Evolutionary conservation across 306 rosid species (phyloP).

Genomic region (Ormosia semicastrata): DNA sequence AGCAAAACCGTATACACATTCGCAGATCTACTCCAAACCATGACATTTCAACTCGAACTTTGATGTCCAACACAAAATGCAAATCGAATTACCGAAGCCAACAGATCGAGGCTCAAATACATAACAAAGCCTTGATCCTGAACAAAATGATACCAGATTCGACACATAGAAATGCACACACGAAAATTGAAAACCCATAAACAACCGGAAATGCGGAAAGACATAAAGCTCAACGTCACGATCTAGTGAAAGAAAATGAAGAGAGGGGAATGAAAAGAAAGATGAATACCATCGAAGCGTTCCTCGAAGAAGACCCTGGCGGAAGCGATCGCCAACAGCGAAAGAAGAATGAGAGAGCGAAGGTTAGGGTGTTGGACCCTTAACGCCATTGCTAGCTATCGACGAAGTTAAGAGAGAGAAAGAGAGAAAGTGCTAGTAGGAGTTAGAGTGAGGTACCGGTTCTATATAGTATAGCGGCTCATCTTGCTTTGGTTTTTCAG

Average conservation of each 20-base stretch:
- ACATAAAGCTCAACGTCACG: neutral
- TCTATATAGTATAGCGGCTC: conserved; percentile 34
- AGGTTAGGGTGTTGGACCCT: conserved; percentile 70
- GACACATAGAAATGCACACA: neutral
- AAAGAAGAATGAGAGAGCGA: conserved; percentile 52
- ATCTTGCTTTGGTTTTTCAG: neutral
- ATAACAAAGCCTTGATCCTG: conserved; percentile 28
- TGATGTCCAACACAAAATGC: neutral
- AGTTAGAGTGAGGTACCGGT: conserved; percentile 27
- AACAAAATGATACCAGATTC: neutral
- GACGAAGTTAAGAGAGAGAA: conserved; percentile 14
- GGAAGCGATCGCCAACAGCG: conserved; percentile 60
- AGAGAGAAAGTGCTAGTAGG: conserved; percentile 13
- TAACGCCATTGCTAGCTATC: conserved; percentile 63
- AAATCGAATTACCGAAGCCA: neutral
- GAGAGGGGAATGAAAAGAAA: neutral
- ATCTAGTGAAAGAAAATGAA: conserved; percentile 15
- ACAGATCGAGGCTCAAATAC: conserved; percentile 43
- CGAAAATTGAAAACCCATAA: conserved; percentile 13
- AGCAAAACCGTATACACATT: neutral
- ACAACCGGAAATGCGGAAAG: conserved; percentile 13
- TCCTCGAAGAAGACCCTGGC: conserved; percentile 95
- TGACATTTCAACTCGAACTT: conserved; percentile 1
- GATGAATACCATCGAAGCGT: conserved; percentile 74
- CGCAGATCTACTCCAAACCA: conserved; percentile 47